Evolutionary conservation across 2,329 filamentous ascomycete genomes (phyloP), one percentile per base, ranked within the genome.

Genomic region (Sporothrix pallida): DNA sequence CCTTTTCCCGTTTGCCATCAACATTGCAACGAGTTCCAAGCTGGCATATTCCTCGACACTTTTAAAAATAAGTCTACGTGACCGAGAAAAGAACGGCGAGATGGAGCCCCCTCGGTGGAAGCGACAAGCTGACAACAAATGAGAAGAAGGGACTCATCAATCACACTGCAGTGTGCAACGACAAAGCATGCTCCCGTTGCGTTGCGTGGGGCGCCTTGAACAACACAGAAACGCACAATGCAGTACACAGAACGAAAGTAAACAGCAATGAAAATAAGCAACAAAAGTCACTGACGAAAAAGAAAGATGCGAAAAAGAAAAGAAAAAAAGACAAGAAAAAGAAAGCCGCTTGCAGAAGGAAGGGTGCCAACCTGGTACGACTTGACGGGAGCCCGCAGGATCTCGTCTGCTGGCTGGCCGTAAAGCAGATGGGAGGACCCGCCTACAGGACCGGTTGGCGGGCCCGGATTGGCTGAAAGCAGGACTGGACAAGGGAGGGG

Each of bases 351-450:
- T 42, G 31, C 15, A 44, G 13, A 65, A 73, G 17, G 46, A 54
- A 15, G 48, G 26, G 48, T 8, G 44, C 15, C 46, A 69, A 9
- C 46, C 50, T 71, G 60, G 60, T 60, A 71, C 60, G 50, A 74
- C 58, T 65, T 65, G 12, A 72, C 72, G 73, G 73, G 52, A 69
- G 71, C 69, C 69, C 62, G 73, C 73, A 74, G 73, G 70, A 74
- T 74, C 73, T 69, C 52, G 58, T 44, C 73, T 70, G 73, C 31
- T 74, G 46, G 70, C 62, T 72, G 73, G 70, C 70, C 70, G 60
- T 20, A 69, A 70, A 63, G 31, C 52, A 54, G 70, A 74, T 74
- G 73, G 69, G 63, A 72, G 60, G 73, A 63, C 54, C 73, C 73
- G 70, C 70, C 52, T 12, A 48, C 54, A 42, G 31, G 31, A 44